Conservation (phyloP, 805 yeast genomes). For the Lipomyces japonicus region DNA sequence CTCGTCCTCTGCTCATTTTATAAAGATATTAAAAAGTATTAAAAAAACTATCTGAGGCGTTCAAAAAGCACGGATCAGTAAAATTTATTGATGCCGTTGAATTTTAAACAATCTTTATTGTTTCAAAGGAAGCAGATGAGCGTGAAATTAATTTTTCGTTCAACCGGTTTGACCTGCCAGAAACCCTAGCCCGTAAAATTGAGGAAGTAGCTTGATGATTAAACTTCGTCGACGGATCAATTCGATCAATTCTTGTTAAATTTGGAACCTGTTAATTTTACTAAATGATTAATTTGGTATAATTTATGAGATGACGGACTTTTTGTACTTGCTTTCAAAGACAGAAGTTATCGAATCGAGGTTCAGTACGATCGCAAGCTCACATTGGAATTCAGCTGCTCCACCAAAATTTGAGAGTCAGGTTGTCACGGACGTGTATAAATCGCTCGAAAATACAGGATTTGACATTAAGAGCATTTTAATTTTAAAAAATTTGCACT, state of each 20-base stretch:
- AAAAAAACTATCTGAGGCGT: no score
- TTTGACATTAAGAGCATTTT: slow-evolving; percentile 1
- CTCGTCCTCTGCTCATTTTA: slow-evolving; percentile 55
- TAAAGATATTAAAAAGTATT: background rate
- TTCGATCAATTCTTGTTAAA: no score
- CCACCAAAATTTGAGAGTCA: slow-evolving; percentile 6
- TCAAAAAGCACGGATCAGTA: no score
- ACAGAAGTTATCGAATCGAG: slow-evolving; percentile 8
- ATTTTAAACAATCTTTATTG: background rate
- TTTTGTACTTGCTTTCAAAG: slow-evolving; percentile 2
- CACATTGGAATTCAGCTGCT: slow-evolving; percentile 10
- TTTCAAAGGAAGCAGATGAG: background rate
- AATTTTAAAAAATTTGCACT: slow-evolving; percentile 20
- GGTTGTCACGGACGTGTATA: slow-evolving; percentile 5
- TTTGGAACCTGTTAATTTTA: no score
- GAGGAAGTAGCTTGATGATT: no score
- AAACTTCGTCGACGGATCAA: no score
- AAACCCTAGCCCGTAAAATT: no score
- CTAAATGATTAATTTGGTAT: no score
- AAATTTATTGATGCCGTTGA: no score
- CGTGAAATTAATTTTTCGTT: no score
- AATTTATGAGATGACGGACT: no score
- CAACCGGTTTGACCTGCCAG: no score
- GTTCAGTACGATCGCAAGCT: slow-evolving; percentile 6
- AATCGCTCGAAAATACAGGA: slow-evolving; percentile 2